These are phyloP conservation scores for Tricholoma sp. DNA, from an alignment of 768 basidiomycete genomes.

Conservation along the genomic window DNA sequence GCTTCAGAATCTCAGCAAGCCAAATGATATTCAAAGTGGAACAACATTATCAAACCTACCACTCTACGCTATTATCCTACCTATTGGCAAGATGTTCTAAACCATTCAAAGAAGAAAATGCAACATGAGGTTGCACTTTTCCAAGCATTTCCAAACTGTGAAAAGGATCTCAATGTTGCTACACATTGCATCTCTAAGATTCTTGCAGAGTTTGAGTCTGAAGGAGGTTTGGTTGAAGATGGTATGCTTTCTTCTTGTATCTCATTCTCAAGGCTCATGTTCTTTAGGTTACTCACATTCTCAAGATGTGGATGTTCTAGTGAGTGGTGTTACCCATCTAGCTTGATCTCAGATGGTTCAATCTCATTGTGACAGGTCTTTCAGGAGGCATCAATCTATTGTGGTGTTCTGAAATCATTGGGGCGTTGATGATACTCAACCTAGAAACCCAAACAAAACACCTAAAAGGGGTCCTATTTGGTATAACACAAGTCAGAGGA, in stretches of 20 bases:
- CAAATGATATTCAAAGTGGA: neutral
- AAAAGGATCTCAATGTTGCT: neutral
- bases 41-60: neutral
- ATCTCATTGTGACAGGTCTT: constrained; percentile 1
- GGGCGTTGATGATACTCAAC: too few relatives aligned
- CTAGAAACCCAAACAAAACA: too few relatives aligned
- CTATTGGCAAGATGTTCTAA: neutral
- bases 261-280: neutral
- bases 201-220: neutral
- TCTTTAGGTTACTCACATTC: neutral
- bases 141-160: neutral
- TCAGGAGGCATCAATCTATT: neutral
- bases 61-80: neutral
- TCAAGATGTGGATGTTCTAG: neutral
- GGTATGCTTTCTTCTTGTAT: neutral
- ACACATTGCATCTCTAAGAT: neutral
- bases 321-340: neutral
- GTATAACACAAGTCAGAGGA: too few relatives aligned
- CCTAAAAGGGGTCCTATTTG: too few relatives aligned
- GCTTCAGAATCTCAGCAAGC: neutral
- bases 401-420: neutral
- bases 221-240: too few relatives aligned
- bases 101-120: neutral
- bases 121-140: neutral
- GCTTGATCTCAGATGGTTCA: neutral